A percentile compares a stretch with the other conserved stretches of the same genome.
Conservation (phyloP, 2,329 filamentous ascomycete species). For the Pezicula rhizophila region DNA sequence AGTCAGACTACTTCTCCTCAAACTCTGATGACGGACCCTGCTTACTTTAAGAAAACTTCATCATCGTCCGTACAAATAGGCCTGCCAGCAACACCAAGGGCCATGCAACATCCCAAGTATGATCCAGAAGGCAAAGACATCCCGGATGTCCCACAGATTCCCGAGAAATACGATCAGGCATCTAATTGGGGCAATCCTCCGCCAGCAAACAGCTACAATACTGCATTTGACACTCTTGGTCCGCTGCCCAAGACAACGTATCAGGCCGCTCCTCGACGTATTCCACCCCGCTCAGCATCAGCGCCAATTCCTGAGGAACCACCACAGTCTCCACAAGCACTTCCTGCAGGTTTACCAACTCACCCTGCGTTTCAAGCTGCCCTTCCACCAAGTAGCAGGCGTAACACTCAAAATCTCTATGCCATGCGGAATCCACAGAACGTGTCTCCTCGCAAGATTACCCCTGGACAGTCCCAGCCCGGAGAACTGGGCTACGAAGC, state of each 20-base stretch:
- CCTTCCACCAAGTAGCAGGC: slow-evolving; percentile 28
- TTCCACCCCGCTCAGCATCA: slow-evolving; percentile 54
- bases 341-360: slow-evolving; percentile 28
- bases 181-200: slow-evolving; percentile 16
- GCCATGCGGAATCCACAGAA: slow-evolving; percentile 10
- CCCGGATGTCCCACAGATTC: slow-evolving; percentile 51
- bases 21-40: slow-evolving; percentile 16
- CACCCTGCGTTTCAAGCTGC: slow-evolving; percentile 36
- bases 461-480: slow-evolving; percentile 23
- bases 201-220: slow-evolving; percentile 20
- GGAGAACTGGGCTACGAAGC: slow-evolving; percentile 25
- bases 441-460: slow-evolving; percentile 24
- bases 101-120: slow-evolving; percentile 77
- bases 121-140: slow-evolving; percentile 49
- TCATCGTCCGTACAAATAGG: slow-evolving; percentile 53
- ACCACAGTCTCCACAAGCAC: slow-evolving; percentile 20
- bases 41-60: slow-evolving; percentile 38
- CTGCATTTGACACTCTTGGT: slow-evolving; percentile 21
- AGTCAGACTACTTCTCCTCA: slow-evolving; percentile 54
- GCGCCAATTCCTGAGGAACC: slow-evolving; percentile 48
- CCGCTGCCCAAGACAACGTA: slow-evolving; percentile 28
- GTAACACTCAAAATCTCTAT: slow-evolving; percentile 18
- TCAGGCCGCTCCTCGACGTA: slow-evolving; percentile 36
- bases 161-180: slow-evolving; percentile 33
- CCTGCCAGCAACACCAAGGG: slow-evolving; percentile 84